phyloP scores from a whole-genome alignment of 108 stramenopile species.

The Hondaea fermentalgiana region DNA sequence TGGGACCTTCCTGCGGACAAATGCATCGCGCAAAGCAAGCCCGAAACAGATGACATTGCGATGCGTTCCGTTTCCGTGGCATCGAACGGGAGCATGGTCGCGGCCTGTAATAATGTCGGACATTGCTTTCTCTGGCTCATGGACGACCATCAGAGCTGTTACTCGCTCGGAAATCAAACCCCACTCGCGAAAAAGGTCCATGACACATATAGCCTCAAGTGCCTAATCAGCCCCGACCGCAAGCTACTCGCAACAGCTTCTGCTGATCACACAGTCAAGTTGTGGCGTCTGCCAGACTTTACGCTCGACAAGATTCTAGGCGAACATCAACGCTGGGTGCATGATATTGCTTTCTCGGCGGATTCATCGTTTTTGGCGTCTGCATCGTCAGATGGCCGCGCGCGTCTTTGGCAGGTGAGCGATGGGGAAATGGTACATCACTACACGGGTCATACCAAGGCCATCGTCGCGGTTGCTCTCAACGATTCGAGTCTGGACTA shows the following conservation, averaged over 20 bases:
- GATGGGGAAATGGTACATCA: conserved; percentile 75
- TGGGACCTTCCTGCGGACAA: conserved; percentile 44
- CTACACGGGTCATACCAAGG: conserved; percentile 81
- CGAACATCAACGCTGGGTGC: conserved; percentile 85
- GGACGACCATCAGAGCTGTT: neutral
- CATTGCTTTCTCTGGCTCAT: conserved; percentile 66
- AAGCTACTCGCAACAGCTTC: conserved; percentile 74
- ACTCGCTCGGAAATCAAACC: neutral
- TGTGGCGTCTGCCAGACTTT: conserved; percentile 77
- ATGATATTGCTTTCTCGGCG: conserved; percentile 91
- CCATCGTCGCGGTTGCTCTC: conserved; percentile 91
- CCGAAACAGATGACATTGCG: conserved; percentile 45
- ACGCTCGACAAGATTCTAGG: conserved; percentile 59
- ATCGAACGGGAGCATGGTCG: conserved; percentile 59
- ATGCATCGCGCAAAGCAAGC: conserved; percentile 25
- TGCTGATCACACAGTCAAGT: conserved; percentile 74
- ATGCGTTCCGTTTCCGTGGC: conserved; percentile 40
- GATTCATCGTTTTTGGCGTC: conserved; percentile 90
- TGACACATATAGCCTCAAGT: conserved; percentile 43
- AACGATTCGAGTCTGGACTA: conserved; percentile 73
- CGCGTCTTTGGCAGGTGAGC: conserved; percentile 84
- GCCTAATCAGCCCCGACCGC: conserved; percentile 40
- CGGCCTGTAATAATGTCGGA: conserved; percentile 70
- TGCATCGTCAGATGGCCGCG: conserved; percentile 78
- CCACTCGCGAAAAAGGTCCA: conserved; percentile 26